Base-by-base conservation (phyloP, 177 flowering plant genomes). In the Telopea speciosissima region DNA sequence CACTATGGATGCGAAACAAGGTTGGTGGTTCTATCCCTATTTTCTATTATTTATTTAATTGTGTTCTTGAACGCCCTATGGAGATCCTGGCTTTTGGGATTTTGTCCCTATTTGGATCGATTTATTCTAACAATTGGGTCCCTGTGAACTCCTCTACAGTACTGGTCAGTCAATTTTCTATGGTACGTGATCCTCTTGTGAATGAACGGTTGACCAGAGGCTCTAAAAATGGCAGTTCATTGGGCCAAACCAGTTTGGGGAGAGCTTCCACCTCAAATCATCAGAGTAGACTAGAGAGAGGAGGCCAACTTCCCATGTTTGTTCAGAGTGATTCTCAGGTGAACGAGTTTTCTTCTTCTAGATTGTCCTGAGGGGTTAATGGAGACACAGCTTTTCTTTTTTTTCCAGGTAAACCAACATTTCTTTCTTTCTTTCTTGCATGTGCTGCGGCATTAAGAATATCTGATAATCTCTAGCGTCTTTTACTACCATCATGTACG, bases 151-250 rank as follows among this genome's bases (percentile, higher is more conserved):
- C 23, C 65, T 81, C n/a, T 89, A 87, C 81, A n/a, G n/a, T n/a
- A 81, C 90, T 1, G 96, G 91, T 60, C 97, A 89, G 59, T 90
- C 97, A n/a, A 92, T 92, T 71, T 92, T 92, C 81, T 94, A 85
- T 68, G 96, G 93, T n/a, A n/a, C n/a, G n/a, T 12, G 97, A 94
- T 19, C 99, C 99, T 62, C 85, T 90, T 3, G 79, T 88, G 66
- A 87, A 78, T 66, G 92, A 85, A 28, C 83, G 77, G 28, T 67
- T 24, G 33, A 68, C 13, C 8, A 79, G 86, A 72, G 84, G 85
- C 59, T 24, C 81, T 19, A 80, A 82, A 73, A 79, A 24, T 67
- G 74, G 70, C 1, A 75, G 77, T 56, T 45, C 73, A 10, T 23
- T 26, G 28, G 65, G 45, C 54, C 66, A 79, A 13, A 40, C 52